Percentiles rank a stretch among this genome's conserved stretches.
Evolutionary conservation across 169 alveolate genomes (phyloP).

Genomic region (Sarcocystis neurona): DNA sequence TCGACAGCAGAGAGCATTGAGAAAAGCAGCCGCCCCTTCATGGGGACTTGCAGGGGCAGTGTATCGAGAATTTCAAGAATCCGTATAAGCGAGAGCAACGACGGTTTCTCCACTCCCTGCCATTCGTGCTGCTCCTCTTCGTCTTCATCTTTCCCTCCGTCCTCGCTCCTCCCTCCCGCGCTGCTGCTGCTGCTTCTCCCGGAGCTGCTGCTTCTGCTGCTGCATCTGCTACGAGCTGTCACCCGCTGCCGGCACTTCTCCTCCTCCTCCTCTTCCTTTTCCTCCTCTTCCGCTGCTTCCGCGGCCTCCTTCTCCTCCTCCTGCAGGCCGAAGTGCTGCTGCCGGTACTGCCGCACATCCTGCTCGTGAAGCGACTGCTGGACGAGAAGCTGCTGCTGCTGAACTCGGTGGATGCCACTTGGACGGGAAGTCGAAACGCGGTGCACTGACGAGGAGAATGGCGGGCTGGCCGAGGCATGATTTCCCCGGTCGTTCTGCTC

Average conservation of each 20-base stretch:
- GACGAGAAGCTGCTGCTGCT: conserved; percentile 43
- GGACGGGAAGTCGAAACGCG: too few relatives aligned
- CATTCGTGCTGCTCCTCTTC: not conserved
- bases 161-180: not conserved
- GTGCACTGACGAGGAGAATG: too few relatives aligned
- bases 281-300: not conserved
- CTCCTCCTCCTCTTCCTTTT: not conserved
- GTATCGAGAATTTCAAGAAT: conserved; percentile 60
- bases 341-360: conserved; percentile 23
- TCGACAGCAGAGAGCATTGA: conserved; percentile 65
- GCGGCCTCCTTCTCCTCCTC: not conserved
- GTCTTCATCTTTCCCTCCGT: not conserved
- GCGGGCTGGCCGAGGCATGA: too few relatives aligned
- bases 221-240: not conserved
- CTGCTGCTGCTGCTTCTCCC: not conserved
- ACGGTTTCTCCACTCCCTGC: conserved; percentile 16
- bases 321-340: not conserved
- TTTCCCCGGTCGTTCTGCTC: too few relatives aligned
- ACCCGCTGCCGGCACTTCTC: not conserved
- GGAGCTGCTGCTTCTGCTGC: not conserved
- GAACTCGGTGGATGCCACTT: too few relatives aligned
- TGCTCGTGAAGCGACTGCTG: conserved; percentile 57
- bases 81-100: conserved; percentile 59
- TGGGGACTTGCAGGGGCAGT: conserved; percentile 67
- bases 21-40: conserved; percentile 66